Evolutionary conservation across 2,329 filamentous ascomycete species (phyloP), one percentile per base, ranked within the genome.

Genomic region (Ceratocystis ficicola): DNA sequence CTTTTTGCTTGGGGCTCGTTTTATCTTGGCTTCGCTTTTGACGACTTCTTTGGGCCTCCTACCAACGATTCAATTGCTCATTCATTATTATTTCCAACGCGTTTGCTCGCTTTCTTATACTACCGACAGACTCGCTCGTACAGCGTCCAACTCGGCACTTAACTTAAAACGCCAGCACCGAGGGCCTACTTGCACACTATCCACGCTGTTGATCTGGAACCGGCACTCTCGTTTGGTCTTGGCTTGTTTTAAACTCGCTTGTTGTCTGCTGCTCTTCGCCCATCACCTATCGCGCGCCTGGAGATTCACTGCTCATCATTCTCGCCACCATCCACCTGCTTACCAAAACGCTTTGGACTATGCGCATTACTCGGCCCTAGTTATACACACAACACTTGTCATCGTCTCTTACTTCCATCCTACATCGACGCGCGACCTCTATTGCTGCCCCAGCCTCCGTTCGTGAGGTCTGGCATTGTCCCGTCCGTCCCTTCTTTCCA

Each of bases 401-500:
- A 46, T 48, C 12, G 41, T 1, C 62, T 30, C 22, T 10, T 41
- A 15, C 36, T 15, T 8, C 20, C 22, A 15, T 41, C 41, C n/a
- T 44, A 22, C 25, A n/a, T 41, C 60, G 25, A 30, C 41, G 36
- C 36, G 36, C 36, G 30, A 30, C 10, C 60, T 50, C 62, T 32
- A 30, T 28, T 48, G 44, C 52, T 15, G 25, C 22, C 44, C 61
- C 52, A 65, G 28, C 63, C 63, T 60, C 63, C 52, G 12, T 55
- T 30, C 22, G 50, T 50, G 63, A 65, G 63, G 63, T 65, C 66
- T 69, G 65, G 70, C 64, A 62, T 25, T 28, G 63, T 63, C 57
- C 20, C 65, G n/a, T 52, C 66, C 61, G 65, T 46, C 50, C 46
- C 69, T 69, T 71, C 67, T 71, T 73, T 70, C 69, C 69, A 71